Base-by-base conservation (phyloP, 176 grass and related monocot genomes). In the Cymbopogon citratus region DNA sequence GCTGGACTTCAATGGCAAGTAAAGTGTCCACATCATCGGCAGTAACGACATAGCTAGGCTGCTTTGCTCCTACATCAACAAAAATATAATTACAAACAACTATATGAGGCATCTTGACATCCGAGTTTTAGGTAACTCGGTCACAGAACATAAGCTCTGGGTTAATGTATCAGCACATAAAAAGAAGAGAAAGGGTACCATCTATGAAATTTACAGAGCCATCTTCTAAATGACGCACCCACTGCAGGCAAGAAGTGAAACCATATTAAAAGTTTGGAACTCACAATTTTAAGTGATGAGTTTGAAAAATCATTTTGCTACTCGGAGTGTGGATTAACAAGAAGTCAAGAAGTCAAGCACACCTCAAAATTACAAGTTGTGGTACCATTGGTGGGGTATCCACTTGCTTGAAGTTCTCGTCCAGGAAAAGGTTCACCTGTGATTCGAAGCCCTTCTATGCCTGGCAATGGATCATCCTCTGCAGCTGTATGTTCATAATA, bases 351-450 rank as follows among this genome's bases (percentile, higher is more conserved):
- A 63, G 26, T 60, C 18, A 51, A 73, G 60, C 51, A 38, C 78
- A 92, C 94, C 92, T 97, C 94, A 83, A 97, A 97, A 86, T 97
- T 94, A 88, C 94, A 97, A 72, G 85, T 97, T 25, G 90, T 97
- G 15, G 94, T 97, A 79, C 94, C 94, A 77, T 94, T 76, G 3
- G 56, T 97, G 46, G 91, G 88, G 80, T 35, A 94, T 61, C 94
- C 94, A 26, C 87, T 92, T 80, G 91, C 94, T 89, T 81, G 80
- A 90, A 97, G 80, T 83, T 89, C 83, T 63, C 83, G 80, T 80
- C 94, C 94, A 62, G 94, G 94, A 94, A 90, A 94, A 84, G 94
- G 80, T 46, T 97, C 94, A 76, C 94, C 94, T 7, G 91, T 77
- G 74, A 97, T 97, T 80, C 54, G 92, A 87, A 97, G 91, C 8